A percentile compares a stretch with the other conserved stretches of the same genome.
These are phyloP conservation scores for Boletales sp. DNA, from an alignment of 768 basidiomycete genomes.

Conservation along the genomic window DNA sequence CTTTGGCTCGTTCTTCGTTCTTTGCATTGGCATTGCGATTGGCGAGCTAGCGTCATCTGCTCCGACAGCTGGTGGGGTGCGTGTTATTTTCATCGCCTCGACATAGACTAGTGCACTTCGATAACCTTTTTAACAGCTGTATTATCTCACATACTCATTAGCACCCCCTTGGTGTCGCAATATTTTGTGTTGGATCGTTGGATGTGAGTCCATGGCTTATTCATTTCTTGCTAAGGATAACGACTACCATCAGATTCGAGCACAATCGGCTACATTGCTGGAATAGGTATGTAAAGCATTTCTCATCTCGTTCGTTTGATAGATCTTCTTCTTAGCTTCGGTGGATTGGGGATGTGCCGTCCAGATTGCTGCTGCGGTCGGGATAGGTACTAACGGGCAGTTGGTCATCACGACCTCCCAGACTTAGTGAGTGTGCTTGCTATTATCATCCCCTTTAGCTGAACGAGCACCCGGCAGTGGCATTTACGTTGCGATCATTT, in stretches of 20 bases:
- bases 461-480: too few species aligned
- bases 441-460: too few species aligned
- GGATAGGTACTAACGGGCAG: too few species aligned
- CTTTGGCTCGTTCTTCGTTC: constrained; percentile 33
- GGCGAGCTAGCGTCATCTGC: constrained; percentile 37
- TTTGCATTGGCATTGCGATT: constrained; percentile 36
- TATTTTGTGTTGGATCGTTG: constrained; percentile 63
- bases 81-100: not conserved
- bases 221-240: not conserved
- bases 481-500: too few species aligned
- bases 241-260: constrained; percentile 37
- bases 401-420: too few species aligned
- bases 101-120: too few species aligned
- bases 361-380: too few species aligned
- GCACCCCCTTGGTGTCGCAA: constrained; percentile 52
- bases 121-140: constrained; percentile 34
- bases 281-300: constrained; percentile 22
- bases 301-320: not conserved
- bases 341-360: too few species aligned
- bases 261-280: constrained; percentile 46
- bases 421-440: too few species aligned
- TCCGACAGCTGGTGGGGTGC: constrained; percentile 36
- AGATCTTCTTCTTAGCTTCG: too few species aligned
- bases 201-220: constrained; percentile 42
- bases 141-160: constrained; percentile 61